Evolutionary conservation across 192 early-diverging fungal species (phyloP).

Genomic region (Coemansia sp.): DNA sequence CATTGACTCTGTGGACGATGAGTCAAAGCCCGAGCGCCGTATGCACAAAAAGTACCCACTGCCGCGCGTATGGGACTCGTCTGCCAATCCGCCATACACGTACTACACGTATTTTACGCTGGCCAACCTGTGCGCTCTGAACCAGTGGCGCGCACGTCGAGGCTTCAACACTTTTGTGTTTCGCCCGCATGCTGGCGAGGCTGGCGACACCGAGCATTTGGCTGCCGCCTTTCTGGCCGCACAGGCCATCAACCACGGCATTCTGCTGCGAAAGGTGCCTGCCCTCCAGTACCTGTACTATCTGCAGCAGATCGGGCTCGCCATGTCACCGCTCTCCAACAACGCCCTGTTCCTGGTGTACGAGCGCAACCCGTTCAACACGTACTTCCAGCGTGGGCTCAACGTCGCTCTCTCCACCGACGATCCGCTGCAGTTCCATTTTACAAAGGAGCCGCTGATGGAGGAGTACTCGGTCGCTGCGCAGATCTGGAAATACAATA

Average conservation of each 20-base stretch:
- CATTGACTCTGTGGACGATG: conserved; percentile 94
- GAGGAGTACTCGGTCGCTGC: conserved; percentile 95
- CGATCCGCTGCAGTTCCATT: conserved; percentile 96
- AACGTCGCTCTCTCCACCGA: conserved; percentile 93
- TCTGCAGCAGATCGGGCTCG: conserved; percentile 91
- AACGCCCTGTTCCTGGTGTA: conserved; percentile 93
- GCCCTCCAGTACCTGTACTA: conserved; percentile 94
- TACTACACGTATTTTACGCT: conserved; percentile 93
- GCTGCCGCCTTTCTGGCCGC: conserved; percentile 84
- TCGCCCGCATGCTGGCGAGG: conserved; percentile 92
- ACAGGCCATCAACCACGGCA: conserved; percentile 88
- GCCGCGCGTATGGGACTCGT: conserved; percentile 58
- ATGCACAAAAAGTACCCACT: conserved; percentile 78
- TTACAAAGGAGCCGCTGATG: conserved; percentile 94
- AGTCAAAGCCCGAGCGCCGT: conserved; percentile 81
- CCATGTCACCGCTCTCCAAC: conserved; percentile 96
- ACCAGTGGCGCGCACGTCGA: conserved; percentile 69
- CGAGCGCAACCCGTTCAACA: conserved; percentile 87
- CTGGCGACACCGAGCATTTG: conserved; percentile 92
- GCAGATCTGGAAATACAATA: conserved; percentile 94
- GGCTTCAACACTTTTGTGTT: conserved; percentile 92
- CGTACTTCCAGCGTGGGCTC: conserved; percentile 90
- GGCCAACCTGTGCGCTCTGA: conserved; percentile 80
- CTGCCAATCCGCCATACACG: conserved; percentile 84
- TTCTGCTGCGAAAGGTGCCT: conserved; percentile 89